Base-by-base conservation (phyloP, 331 rosid genomes). In the Erythrophleum ivorense region DNA sequence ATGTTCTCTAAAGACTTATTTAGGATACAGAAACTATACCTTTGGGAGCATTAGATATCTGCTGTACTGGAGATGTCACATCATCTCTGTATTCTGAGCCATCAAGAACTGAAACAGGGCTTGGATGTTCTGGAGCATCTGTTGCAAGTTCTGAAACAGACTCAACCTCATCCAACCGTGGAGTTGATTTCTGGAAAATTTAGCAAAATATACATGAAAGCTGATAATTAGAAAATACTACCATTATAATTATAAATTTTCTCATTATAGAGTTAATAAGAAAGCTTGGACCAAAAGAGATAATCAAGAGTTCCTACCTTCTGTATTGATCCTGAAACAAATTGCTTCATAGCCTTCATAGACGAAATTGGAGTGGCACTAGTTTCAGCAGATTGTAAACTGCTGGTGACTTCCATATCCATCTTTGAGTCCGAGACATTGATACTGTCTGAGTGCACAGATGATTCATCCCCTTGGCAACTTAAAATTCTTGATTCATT, bases 71-170 rank as follows among this genome's bases (percentile, higher is more conserved):
- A 63, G 94, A 92, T 52, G 80, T 79, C 21, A 50, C 86, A 18
- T 91, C 94, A 58, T 92, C 96, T 81, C 89, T 84, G 65, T 92
- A 92, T 54, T 83, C 84, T 7, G 90, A 83, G 73, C 68, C 75
- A 83, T 94, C 97, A 33, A 94, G 98, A 81, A 92, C 94, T 16
- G 98, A 92, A 60, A 88, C 82, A 15, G 97, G 97, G 85, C 98
- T 92, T 12, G 93, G 91, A 86, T 91, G 94, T 74, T 92, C 98
- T 0, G 88, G 97, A 41, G 84, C 85, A 71, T 63, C 75, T 8
- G 86, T 82, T 65, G 88, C 89, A 41, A 91, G 90, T 76, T 91
- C 97, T 12, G 88, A 81, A 72, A 78, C 77, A 68, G 83, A 76
- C 68, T 80, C 92, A 69, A 84, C 86, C 64, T 86, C 91, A 68